These are phyloP conservation scores for Passalora sequoiae DNA, from an alignment of 2,329 filamentous ascomycete species.

Conservation along the genomic window DNA sequence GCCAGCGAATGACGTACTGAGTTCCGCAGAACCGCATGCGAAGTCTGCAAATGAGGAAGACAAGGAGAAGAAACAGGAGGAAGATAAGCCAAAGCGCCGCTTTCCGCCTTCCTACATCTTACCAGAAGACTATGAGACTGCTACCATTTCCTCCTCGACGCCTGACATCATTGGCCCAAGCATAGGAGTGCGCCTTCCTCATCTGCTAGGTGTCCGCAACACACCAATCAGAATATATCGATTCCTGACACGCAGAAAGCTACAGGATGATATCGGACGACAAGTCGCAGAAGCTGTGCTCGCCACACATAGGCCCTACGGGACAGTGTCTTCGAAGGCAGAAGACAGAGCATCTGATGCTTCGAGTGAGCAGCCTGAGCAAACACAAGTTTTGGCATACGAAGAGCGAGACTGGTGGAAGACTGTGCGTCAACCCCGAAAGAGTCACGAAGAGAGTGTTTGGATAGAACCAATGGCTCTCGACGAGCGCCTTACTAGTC, in stretches of 20 bases:
- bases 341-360: slow-evolving; percentile 24
- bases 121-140: slow-evolving; percentile 64
- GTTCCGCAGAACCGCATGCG: slow-evolving; percentile 7
- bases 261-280: slow-evolving; percentile 84
- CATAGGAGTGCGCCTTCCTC: slow-evolving; percentile 70
- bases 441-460: slow-evolving; percentile 54
- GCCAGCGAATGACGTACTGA: background rate
- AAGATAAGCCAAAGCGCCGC: slow-evolving; percentile 45
- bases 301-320: slow-evolving; percentile 47
- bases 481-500: slow-evolving; percentile 66
- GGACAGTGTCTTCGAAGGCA: slow-evolving; percentile 22
- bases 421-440: slow-evolving; percentile 54
- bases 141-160: slow-evolving; percentile 58
- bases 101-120: slow-evolving; percentile 71
- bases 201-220: slow-evolving; percentile 87
- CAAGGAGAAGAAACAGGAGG: slow-evolving; percentile 32
- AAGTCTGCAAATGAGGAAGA: slow-evolving; percentile 24
- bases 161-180: slow-evolving; percentile 70
- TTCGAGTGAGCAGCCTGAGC: slow-evolving; percentile 50
- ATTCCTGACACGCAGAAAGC: slow-evolving; percentile 74
- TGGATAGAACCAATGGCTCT: slow-evolving; percentile 68
- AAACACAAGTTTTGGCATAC: slow-evolving; percentile 57
- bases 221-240: slow-evolving; percentile 81
- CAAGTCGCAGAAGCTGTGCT: slow-evolving; percentile 83
- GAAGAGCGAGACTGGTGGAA: slow-evolving; percentile 85